phyloP scores from a whole-genome alignment of 352 stramenopile species.

The Poterioochromonas sp. region DNA sequence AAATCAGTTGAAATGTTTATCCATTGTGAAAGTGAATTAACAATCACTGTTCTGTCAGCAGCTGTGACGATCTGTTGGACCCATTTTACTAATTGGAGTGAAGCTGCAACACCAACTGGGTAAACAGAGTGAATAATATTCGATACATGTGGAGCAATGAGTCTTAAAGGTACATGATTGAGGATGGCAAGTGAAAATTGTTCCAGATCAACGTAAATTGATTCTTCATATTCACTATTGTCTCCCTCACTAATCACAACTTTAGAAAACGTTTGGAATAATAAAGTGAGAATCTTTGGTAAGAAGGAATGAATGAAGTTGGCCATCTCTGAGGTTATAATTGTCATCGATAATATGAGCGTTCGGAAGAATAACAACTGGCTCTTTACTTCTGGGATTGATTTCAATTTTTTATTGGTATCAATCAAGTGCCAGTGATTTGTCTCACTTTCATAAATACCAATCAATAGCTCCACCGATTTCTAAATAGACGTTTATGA shows the following conservation, averaged over 20 bases:
- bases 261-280: neutral
- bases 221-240: too few relatives aligned
- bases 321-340: conserved; percentile 6
- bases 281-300: neutral
- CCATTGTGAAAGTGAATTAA: neutral
- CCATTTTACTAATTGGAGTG: neutral
- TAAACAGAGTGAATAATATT: too few relatives aligned
- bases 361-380: neutral
- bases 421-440: too few relatives aligned
- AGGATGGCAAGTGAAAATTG: too few relatives aligned
- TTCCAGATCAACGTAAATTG: too few relatives aligned
- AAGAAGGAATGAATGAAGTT: conserved; percentile 5
- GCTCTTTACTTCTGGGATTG: too few relatives aligned
- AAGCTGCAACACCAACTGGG: neutral
- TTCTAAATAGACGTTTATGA: too few relatives aligned
- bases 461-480: too few relatives aligned
- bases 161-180: too few relatives aligned
- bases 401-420: neutral
- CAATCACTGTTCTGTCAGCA: neutral
- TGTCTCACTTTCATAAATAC: too few relatives aligned
- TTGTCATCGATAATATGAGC: neutral
- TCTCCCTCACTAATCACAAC: neutral
- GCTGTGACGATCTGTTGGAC: neutral
- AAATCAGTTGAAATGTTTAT: neutral
- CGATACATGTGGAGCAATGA: too few relatives aligned